Evolutionary conservation across 345 rosid genomes (phyloP).

Genomic region (Rhizophora mangle): DNA sequence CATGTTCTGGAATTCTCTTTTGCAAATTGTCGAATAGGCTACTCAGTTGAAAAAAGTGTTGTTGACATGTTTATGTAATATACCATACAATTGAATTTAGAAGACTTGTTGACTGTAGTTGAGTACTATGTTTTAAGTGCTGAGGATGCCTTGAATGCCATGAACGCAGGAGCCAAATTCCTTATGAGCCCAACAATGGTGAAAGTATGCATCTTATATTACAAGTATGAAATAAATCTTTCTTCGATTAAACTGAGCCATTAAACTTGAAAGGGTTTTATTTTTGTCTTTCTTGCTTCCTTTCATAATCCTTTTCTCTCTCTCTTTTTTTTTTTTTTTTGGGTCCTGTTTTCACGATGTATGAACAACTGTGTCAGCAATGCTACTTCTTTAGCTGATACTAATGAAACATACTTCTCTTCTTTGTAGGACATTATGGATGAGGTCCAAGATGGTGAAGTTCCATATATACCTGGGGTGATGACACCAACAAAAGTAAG

Average conservation of each 20-base stretch:
- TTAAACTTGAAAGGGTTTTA: background rate
- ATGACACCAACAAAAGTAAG: constrained; percentile 71
- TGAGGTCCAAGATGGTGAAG: constrained; percentile 27
- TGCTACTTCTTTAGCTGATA: background rate
- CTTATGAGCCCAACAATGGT: constrained; percentile 55
- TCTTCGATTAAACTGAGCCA: background rate
- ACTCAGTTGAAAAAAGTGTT: no score
- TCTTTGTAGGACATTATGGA: constrained; percentile 46
- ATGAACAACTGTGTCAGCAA: background rate
- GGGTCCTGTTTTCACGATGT: no score
- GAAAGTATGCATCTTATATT: constrained; percentile 26
- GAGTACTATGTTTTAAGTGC: constrained; percentile 48
- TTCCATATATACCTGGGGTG: constrained; percentile 54
- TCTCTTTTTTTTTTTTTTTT: background rate
- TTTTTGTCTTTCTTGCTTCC: background rate
- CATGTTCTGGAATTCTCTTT: no score
- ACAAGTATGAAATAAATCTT: background rate
- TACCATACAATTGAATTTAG: no score
- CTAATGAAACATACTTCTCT: constrained; percentile 16
- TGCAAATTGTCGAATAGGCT: no score
- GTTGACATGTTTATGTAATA: no score
- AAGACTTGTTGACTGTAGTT: constrained; percentile 25
- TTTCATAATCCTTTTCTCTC: background rate
- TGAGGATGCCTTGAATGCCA: constrained; percentile 44
- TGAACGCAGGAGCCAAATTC: constrained; percentile 50